phyloP scores from a whole-genome alignment of 2,329 filamentous ascomycete genomes.

The Aspergillus niger region DNA sequence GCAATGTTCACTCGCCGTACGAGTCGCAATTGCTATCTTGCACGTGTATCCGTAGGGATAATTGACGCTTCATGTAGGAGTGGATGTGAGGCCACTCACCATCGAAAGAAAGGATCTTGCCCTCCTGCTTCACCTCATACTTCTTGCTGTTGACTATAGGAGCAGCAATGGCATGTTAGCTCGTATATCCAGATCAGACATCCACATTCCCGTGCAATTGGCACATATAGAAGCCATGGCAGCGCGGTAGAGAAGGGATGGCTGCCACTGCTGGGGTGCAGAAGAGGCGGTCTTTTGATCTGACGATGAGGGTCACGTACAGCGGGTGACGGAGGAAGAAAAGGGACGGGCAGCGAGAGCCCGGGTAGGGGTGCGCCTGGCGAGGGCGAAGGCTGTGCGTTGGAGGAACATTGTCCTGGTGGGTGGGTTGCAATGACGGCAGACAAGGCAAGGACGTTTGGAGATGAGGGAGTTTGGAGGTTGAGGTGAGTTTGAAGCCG shows the following conservation, averaged over 20 bases:
- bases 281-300: slow-evolving; percentile 23
- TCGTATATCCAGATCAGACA: background rate
- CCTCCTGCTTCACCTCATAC: slow-evolving; percentile 43
- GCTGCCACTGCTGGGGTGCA: slow-evolving; percentile 18
- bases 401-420: slow-evolving; percentile 50
- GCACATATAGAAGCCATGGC: slow-evolving; percentile 25
- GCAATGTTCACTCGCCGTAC: background rate
- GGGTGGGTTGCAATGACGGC: slow-evolving; percentile 24
- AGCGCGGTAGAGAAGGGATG: slow-evolving; percentile 18
- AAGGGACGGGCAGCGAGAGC: slow-evolving; percentile 48
- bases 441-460: slow-evolving; percentile 30
- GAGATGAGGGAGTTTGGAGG: slow-evolving; percentile 35
- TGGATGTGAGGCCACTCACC: slow-evolving; percentile 37
- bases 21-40: background rate
- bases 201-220: background rate
- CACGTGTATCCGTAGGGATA: slow-evolving; percentile 5
- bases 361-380: slow-evolving; percentile 47
- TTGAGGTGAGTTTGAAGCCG: slow-evolving; percentile 45
- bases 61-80: slow-evolving; percentile 16
- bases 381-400: slow-evolving; percentile 50
- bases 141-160: slow-evolving; percentile 41
- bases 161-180: slow-evolving; percentile 29
- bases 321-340: slow-evolving; percentile 47
- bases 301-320: slow-evolving; percentile 44
- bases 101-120: slow-evolving; percentile 49